Base-by-base conservation (phyloP, 257 asterid genomes). In the Salvia miltiorrhiza region DNA sequence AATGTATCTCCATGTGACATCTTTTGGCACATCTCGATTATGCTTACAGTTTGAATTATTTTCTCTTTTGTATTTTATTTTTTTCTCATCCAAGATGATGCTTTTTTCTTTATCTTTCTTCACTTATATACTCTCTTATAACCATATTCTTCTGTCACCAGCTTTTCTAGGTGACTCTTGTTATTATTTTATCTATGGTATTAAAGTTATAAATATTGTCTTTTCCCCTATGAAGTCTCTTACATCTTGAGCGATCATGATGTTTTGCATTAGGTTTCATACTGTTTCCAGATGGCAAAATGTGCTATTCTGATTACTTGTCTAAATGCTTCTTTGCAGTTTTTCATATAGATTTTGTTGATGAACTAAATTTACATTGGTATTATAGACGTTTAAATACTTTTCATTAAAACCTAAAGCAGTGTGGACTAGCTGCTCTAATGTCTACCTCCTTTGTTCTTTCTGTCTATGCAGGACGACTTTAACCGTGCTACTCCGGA, bases 401-500 rank as follows among this genome's bases (percentile, higher is more conserved):
- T 9, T 48, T 13, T n/a, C 2, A 14, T 17, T 24, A 32, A 9
- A 16, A 16, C 1, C 5, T 17, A 48, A 48, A 14, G 35, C 19
- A 2, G 41, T 19, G 23, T 32, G 66, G 33, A 33, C 16, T 37
- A 32, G 45, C 50, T 39, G 64, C 43, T 43, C 7, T 2, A 16
- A 45, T 20, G 21, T 37, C 33, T 60, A 47, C 44, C 33, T 50
- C 7, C 5, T 13, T 14, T 26, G 39, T 47, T 45, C 8, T 70
- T 69, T 16, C 54, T 47, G 20, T 79, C 32, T 10, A 13, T 81
- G 79, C 93, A 94, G 99, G 97, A 82, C 72, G 98, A 89, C 81
- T 64, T 86, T 60, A 82, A 84, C 84, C 85, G 77, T 9, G 49
- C 81, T n/a, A 73, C 87, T 74, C 81, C 89, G 26, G 84, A 69